Evolutionary conservation across 768 basidiomycete genomes (phyloP).

Genomic region (Lyophyllum shimeji): DNA sequence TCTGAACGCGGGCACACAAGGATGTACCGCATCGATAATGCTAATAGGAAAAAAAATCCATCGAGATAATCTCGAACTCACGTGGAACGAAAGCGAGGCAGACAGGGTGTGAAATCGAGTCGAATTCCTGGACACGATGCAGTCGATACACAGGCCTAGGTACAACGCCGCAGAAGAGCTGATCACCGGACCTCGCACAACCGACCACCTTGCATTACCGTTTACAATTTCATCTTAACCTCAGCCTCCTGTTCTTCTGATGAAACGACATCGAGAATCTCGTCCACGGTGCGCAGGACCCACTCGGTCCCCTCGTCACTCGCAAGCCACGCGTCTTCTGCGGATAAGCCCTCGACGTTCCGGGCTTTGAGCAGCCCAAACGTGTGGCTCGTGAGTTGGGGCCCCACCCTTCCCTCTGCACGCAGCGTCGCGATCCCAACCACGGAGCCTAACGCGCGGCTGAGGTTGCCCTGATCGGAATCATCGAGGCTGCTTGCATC

Average conservation of each 20-base stretch:
- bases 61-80: slow-evolving; percentile 28
- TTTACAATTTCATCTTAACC: slow-evolving; percentile 63
- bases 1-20: not conserved
- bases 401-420: slow-evolving; percentile 80
- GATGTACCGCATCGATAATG: slow-evolving; percentile 16
- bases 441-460: slow-evolving; percentile 80
- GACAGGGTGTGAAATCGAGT: slow-evolving; percentile 22
- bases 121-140: slow-evolving; percentile 43
- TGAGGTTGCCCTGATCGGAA: slow-evolving; percentile 78
- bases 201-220: slow-evolving; percentile 6
- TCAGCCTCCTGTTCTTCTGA: slow-evolving; percentile 42
- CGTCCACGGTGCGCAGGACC: slow-evolving; percentile 83
- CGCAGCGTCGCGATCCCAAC: slow-evolving; percentile 85
- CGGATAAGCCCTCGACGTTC: slow-evolving; percentile 51
- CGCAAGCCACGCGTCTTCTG: slow-evolving; percentile 78
- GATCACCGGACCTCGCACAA: slow-evolving; percentile 40
- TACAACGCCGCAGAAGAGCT: slow-evolving; percentile 25
- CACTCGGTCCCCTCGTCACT: slow-evolving; percentile 88
- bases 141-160: slow-evolving; percentile 25
- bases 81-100: slow-evolving; percentile 35
- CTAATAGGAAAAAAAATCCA: slow-evolving; percentile 19
- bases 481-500: slow-evolving; percentile 42
- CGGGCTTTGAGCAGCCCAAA: slow-evolving; percentile 90
- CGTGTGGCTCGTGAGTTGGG: slow-evolving; percentile 85
- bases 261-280: slow-evolving; percentile 73